Evolutionary conservation across 352 stramenopile genomes (phyloP), one percentile per base, ranked within the genome.

Genomic region (Pythium sp.): DNA sequence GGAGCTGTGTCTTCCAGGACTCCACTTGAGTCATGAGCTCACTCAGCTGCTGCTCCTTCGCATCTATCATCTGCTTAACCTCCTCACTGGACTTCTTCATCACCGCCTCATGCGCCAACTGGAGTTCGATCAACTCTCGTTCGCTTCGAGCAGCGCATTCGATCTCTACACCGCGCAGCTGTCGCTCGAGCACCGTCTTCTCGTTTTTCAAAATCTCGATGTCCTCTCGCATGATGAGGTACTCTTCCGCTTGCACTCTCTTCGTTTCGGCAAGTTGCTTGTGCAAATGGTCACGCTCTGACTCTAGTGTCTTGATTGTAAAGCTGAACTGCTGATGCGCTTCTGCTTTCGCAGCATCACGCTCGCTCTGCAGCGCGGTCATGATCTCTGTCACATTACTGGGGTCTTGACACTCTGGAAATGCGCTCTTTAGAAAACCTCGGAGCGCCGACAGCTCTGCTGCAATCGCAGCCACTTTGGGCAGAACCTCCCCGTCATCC

Each of bases 21-120:
- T 69, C 65, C 8, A 71, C 74, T 34, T 75, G 72, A 20, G 70
- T 38, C 49, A 75, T 75, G 53, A 92, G 74, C 5, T 69, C 59
- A 20, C 65, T 65, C 28, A 86, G 76, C 56, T 87, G 73, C 43
- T 82, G 70, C 51, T 89, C 78, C 11, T 77, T 80, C 9, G 77
- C 72, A 5, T 65, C 63, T 22, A 90, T 62, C 26, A 82, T 41
- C 14, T 78, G 67, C 65, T 82, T 73, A 66, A 90, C 76, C 28
- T 79, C 73, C 28, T 82, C 75, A 58, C 80, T 77, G 32, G 78
- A 70, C 14, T 79, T 72, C 58, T 79, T 72, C 53, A 69, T 75
- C 61, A 87, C 75, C 26, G 73, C 64, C 12, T 81, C 73, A 15
- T 72, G 64, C 30, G 69, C 56, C 4, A 65, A n/a, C 34, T 86